Percentiles rank a stretch among this genome's conserved stretches.
phyloP scores from a whole-genome alignment of 345 rosid species.

The sweet orange (Citrus sinensis) region DVS_A1.0 CM039163.1:19999501-20000000 shows the following conservation, averaged over 20 bases:
- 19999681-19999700: background rate
- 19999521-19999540: constrained; percentile 85
- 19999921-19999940: background rate
- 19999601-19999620: constrained; percentile 86
- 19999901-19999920: background rate
- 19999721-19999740: too few species aligned
- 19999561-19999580: constrained; percentile 77
- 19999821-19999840: too few species aligned
- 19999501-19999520: constrained; percentile 31
- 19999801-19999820: too few species aligned
- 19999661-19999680: background rate
- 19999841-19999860: background rate
- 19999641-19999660: constrained; percentile 36
- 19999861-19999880: background rate
- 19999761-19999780: too few species aligned
- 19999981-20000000: too few species aligned
- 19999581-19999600: constrained; percentile 61
- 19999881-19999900: background rate
- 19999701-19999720: background rate
- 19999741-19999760: too few species aligned
- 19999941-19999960: background rate
- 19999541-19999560: constrained; percentile 85
- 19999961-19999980: too few species aligned
- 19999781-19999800: too few species aligned
- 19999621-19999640: constrained; percentile 67